Base-by-base conservation (phyloP, 106 monocot species). In the Cymbidium sinense region DNA sequence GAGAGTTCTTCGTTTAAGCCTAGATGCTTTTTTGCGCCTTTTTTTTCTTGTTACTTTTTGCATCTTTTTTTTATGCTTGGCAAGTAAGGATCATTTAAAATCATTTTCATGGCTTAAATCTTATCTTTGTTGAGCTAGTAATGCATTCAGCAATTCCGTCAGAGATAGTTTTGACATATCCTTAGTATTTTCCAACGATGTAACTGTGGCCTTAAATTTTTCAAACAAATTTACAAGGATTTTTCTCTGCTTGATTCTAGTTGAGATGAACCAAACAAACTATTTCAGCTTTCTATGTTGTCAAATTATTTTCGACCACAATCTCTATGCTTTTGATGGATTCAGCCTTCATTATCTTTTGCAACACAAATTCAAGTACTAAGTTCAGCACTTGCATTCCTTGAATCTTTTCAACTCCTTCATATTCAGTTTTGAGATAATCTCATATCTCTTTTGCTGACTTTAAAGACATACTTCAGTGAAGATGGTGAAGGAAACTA, bases 391-490 rank as follows among this genome's bases (percentile, higher is more conserved):
- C 74, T 0, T 43, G 13, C 74, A 74, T 74, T 7, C 74, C 74
- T 43, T 10, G 6, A n/a, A 74, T 43, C 25, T n/a, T n/a, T n/a
- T n/a, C n/a, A n/a, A n/a, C n/a, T n/a, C n/a, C n/a, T n/a, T n/a
- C n/a, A n/a, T n/a, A n/a, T n/a, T n/a, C n/a, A n/a, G n/a, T n/a
- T 35, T 73, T 37, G 33, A 70, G 70, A 70, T 70, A 23, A 70
- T 70, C 27, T 37, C 71, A 71, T n/a, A 29, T 71, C 11, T 71
- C 71, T 30, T 34, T 71, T 12, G 71, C 18, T 71, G 71, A 3
- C 29, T 33, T 71, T 30, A 71, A 31, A 18, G 71, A 71, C 71
- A 71, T 71, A 28, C 7, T 71, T 5, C 71, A 70, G 70, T 70
- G 9, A 70, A 70, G 70, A 15, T 15, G 19, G 70, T 15, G 30